Percentiles rank a stretch among this genome's conserved stretches.
Conservation (phyloP, 75 land plant species). For the Picea sitchensis region DNA sequence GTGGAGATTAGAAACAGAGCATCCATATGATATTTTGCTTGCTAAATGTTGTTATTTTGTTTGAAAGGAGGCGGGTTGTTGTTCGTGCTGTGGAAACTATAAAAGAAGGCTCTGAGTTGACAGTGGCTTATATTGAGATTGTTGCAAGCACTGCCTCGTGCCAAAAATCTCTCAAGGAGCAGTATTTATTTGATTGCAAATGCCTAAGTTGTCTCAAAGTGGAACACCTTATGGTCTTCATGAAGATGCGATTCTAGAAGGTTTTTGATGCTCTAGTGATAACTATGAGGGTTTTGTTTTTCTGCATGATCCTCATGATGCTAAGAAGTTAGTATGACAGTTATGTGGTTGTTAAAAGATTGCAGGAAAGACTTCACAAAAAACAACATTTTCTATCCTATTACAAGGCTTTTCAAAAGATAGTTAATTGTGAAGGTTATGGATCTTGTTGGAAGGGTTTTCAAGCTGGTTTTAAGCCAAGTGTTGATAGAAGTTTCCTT, state of each 20-base stretch:
- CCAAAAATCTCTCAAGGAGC: constrained; percentile 63
- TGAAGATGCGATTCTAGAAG: too few species aligned
- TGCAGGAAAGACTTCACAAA: constrained; percentile 57
- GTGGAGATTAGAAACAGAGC: too few species aligned
- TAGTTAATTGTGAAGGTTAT: constrained; percentile 57
- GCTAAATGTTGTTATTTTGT: constrained; percentile 83
- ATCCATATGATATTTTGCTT: constrained; percentile 26
- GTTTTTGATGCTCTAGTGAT: too few species aligned
- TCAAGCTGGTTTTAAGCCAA: constrained; percentile 77
- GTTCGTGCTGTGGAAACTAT: constrained; percentile 79
- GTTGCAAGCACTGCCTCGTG: constrained; percentile 65
- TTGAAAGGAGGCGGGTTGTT: constrained; percentile 80
- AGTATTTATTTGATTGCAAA: constrained; percentile 76
- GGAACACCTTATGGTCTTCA: constrained; percentile 19
- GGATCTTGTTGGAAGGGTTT: constrained; percentile 65
- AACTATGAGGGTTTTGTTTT: too few species aligned
- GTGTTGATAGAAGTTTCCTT: constrained; percentile 58
- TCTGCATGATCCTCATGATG: too few species aligned
- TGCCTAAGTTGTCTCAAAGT: constrained; percentile 62
- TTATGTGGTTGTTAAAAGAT: constrained; percentile 17
- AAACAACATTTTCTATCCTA: constrained; percentile 74
- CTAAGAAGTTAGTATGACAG: too few species aligned
- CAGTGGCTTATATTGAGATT: constrained; percentile 75
- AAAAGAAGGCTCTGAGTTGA: constrained; percentile 66
- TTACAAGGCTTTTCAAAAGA: constrained; percentile 59